Conservation (phyloP, 495 filamentous ascomycete genomes). For the Physcia stellaris region DNA sequence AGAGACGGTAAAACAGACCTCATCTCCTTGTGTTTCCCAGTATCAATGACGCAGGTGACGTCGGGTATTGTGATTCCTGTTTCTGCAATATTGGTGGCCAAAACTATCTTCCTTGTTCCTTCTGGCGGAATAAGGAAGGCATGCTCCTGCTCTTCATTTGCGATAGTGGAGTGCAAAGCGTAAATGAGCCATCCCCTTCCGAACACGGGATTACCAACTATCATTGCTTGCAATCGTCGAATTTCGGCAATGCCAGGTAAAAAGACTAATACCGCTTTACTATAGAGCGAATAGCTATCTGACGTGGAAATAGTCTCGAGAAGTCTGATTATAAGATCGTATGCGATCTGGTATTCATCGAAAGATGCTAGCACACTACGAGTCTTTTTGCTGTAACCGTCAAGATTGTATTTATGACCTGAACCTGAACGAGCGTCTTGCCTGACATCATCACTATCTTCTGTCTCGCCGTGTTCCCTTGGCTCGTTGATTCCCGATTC, state of each 20-base stretch:
- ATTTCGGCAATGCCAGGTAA: slow-evolving; percentile 92
- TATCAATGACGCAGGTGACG: slow-evolving; percentile 88
- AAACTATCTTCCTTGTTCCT: slow-evolving; percentile 76
- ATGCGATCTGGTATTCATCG: slow-evolving; percentile 80
- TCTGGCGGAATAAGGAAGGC: slow-evolving; percentile 75
- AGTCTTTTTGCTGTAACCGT: slow-evolving; percentile 57
- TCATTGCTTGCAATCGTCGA: slow-evolving; percentile 67
- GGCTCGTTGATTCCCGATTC: slow-evolving; percentile 32
- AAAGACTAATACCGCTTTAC: slow-evolving; percentile 87
- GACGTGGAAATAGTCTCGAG: slow-evolving; percentile 58
- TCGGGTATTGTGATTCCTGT: slow-evolving; percentile 97
- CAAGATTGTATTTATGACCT: slow-evolving; percentile 4
- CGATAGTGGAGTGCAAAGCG: slow-evolving; percentile 82
- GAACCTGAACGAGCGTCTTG: slow-evolving; percentile 10
- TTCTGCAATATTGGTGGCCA: slow-evolving; percentile 94
- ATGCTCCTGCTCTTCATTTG: slow-evolving; percentile 89
- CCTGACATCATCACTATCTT: slow-evolving; percentile 33
- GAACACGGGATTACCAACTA: slow-evolving; percentile 58
- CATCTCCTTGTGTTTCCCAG: slow-evolving; percentile 95
- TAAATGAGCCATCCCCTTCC: slow-evolving; percentile 62
- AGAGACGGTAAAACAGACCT: slow-evolving; percentile 20
- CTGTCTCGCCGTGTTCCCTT: slow-evolving; percentile 29
- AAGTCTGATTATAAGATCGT: slow-evolving; percentile 62
- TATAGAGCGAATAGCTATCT: slow-evolving; percentile 51
- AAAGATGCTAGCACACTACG: slow-evolving; percentile 56